Conservation (phyloP, 169 alveolate genomes). For the Neospora caninum region DNA sequence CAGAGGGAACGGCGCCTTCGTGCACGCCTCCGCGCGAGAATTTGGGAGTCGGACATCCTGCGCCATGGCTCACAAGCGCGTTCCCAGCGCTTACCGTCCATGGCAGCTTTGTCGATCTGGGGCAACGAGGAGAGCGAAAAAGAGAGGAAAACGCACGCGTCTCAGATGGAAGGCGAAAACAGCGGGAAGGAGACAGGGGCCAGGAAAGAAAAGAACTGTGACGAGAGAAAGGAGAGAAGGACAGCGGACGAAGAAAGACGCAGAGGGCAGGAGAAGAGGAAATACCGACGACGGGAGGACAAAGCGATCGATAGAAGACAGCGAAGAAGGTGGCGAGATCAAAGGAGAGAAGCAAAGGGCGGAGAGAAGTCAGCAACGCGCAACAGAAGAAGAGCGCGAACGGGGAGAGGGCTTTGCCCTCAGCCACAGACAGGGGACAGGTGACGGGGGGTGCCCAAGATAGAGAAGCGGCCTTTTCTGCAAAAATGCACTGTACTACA, state of each 20-base stretch:
- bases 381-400: not conserved
- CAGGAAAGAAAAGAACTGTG: not conserved
- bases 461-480: too few species aligned
- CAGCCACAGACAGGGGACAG: too few species aligned
- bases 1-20: too few species aligned
- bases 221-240: not conserved
- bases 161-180: not conserved
- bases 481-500: too few species aligned
- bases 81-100: constrained; percentile 25
- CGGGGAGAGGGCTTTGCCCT: not conserved
- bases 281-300: not conserved
- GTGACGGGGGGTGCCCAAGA: too few species aligned
- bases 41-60: too few species aligned
- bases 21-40: too few species aligned
- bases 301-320: not conserved
- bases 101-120: constrained; percentile 29
- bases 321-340: not conserved
- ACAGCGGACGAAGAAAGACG: not conserved
- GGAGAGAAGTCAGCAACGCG: not conserved
- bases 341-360: not conserved
- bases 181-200: not conserved
- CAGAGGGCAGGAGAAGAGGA: not conserved
- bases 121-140: not conserved
- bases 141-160: not conserved
- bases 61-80: too few species aligned